phyloP scores from a whole-genome alignment of 2,329 filamentous ascomycete species.

The Pleurostoma richardsiae region DNA sequence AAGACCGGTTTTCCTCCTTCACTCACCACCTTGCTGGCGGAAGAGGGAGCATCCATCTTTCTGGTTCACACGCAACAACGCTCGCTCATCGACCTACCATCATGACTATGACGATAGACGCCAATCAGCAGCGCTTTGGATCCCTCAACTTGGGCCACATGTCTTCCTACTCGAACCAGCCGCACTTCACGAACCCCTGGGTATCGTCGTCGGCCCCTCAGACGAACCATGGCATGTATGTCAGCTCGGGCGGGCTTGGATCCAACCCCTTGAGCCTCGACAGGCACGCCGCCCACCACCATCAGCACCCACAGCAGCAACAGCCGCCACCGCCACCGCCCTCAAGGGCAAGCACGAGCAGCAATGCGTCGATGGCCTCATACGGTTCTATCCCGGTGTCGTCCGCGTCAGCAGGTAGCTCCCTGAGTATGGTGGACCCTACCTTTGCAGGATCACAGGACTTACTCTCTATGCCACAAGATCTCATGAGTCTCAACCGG shows the following conservation, averaged over 20 bases:
- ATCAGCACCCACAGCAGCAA: conserved; percentile 32
- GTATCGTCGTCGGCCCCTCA: conserved; percentile 50
- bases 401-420: conserved; percentile 68
- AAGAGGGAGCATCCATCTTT: conserved; percentile 1
- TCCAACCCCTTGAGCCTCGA: conserved; percentile 54
- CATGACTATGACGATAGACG: conserved; percentile 96
- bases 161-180: conserved; percentile 59
- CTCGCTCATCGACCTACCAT: conserved; percentile 20
- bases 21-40: conserved; percentile 2
- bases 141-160: conserved; percentile 76
- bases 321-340: conserved; percentile 10
- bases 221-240: conserved; percentile 57
- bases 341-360: conserved; percentile 51
- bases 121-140: conserved; percentile 76
- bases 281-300: conserved; percentile 35
- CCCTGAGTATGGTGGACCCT: conserved; percentile 51
- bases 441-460: conserved; percentile 56
- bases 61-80: not conserved
- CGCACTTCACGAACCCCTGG: conserved; percentile 92
- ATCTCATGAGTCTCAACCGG: conserved; percentile 67
- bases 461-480: conserved; percentile 69
- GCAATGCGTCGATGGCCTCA: conserved; percentile 59
- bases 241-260: conserved; percentile 49
- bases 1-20: not conserved
- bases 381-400: conserved; percentile 69